Conservation (phyloP, 1,284 basidiomycete genomes). For the Rhodotorula glutinis region DNA sequence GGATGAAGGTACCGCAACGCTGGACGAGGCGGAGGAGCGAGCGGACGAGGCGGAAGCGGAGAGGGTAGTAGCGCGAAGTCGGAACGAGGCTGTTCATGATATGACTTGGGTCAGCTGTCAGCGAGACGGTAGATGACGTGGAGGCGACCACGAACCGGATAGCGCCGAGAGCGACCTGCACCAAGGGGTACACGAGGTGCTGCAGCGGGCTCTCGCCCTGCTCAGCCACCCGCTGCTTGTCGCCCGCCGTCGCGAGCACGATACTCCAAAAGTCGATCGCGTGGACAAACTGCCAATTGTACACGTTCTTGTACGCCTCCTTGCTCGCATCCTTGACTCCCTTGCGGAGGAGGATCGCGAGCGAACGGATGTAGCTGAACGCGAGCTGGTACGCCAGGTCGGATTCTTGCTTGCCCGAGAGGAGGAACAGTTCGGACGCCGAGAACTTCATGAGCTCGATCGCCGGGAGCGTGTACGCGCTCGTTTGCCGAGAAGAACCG, state of each 20-base stretch:
- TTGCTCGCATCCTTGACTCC: constrained; percentile 85
- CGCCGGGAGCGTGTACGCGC: constrained; percentile 79
- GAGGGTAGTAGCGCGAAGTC: constrained; percentile 73
- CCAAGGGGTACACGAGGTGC: constrained; percentile 88
- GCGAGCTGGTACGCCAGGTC: constrained; percentile 84
- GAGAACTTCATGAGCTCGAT: constrained; percentile 99
- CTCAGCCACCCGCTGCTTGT: constrained; percentile 57
- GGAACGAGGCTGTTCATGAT: constrained; percentile 65
- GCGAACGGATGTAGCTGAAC: constrained; percentile 92
- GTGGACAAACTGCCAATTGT: constrained; percentile 98
- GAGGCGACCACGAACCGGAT: constrained; percentile 64
- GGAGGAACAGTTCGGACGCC: constrained; percentile 83
- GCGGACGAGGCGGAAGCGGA: constrained; percentile 70
- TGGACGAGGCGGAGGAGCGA: constrained; percentile 69
- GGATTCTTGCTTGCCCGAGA: constrained; percentile 48
- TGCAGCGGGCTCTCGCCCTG: constrained; percentile 71
- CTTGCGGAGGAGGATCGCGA: constrained; percentile 88
- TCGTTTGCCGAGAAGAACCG: constrained; percentile 76
- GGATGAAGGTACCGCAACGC: constrained; percentile 82
- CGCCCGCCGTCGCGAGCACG: constrained; percentile 77
- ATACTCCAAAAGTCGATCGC: constrained; percentile 95
- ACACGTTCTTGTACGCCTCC: constrained; percentile 85
- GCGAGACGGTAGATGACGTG: neutral
- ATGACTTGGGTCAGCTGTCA: constrained; percentile 12
- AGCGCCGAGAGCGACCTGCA: constrained; percentile 89